phyloP scores from a whole-genome alignment of 805 yeast species.

The Ogataea siamensis region DNA sequence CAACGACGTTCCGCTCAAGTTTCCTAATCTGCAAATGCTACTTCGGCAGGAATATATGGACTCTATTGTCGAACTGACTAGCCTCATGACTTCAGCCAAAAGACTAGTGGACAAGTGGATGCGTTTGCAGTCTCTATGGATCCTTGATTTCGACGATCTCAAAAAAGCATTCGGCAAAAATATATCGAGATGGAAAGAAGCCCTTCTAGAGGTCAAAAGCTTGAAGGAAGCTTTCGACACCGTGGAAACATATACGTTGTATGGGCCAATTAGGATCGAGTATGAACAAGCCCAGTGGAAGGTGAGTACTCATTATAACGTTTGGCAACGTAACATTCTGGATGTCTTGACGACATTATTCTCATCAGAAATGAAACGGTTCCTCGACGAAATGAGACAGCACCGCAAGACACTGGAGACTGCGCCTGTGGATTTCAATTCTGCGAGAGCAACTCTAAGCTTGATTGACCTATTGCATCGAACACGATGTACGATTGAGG shows the following conservation, averaged over 20 bases:
- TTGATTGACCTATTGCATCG: slow-evolving; percentile 40
- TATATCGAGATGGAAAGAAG: slow-evolving; percentile 47
- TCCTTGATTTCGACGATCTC: slow-evolving; percentile 44
- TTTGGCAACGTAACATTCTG: slow-evolving; percentile 52
- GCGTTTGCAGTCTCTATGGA: slow-evolving; percentile 59
- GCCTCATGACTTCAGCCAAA: slow-evolving; percentile 28
- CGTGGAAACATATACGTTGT: slow-evolving; percentile 35
- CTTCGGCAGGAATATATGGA: slow-evolving; percentile 19
- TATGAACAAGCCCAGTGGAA: slow-evolving; percentile 54
- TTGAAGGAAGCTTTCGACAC: slow-evolving; percentile 51
- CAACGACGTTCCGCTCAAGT: not conserved
- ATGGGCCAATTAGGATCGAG: slow-evolving; percentile 45
- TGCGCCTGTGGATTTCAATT: slow-evolving; percentile 34
- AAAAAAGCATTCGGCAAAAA: slow-evolving; percentile 34
- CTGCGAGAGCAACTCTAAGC: slow-evolving; percentile 37
- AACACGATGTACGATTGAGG: slow-evolving; percentile 22
- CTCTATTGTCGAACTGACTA: slow-evolving; percentile 35
- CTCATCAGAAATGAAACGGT: slow-evolving; percentile 28
- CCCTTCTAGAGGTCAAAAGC: slow-evolving; percentile 42
- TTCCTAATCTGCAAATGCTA: slow-evolving; percentile 1
- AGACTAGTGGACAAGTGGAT: slow-evolving; percentile 51
- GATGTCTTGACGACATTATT: slow-evolving; percentile 41
- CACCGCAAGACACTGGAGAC: slow-evolving; percentile 40
- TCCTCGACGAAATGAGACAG: slow-evolving; percentile 33
- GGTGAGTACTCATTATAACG: slow-evolving; percentile 48